Evolutionary conservation across 495 filamentous ascomycete genomes (phyloP), one percentile per base, ranked within the genome.

Genomic region (Letharia lupina): DNA sequence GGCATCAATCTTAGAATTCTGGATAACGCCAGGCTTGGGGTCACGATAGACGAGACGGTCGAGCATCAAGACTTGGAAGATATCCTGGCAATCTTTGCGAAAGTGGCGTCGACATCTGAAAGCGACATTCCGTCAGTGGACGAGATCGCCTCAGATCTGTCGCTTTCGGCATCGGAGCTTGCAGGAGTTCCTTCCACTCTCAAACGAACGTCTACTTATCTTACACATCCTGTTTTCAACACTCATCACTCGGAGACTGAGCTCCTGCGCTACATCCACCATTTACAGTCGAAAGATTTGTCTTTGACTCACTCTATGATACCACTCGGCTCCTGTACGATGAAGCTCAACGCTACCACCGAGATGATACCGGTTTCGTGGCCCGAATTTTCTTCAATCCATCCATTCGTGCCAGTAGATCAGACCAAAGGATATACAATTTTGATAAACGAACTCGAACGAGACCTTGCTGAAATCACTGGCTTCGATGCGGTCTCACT

Each of bases 221-320:
- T 98, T 50, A 91, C 89, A 10, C 95, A 98, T 73, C 91, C 94
- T 2, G 91, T 96, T 13, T 98, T 98, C 85, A 98, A 98, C 78
- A 88, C 87, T 31, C 87, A 98, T 76, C 94, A 96, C 78, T 98
- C 95, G 1, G 94, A 98, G 77, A 97, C 94, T 4, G 91, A 97
- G 75, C 84, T 98, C 74, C 83, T 98, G 48, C 88, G 94, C 48
- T 98, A 98, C 78, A 96, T 98, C 64, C 85, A 91, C 69, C 91
- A 96, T 75, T 83, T 98, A 12, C 90, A 96, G 76, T 96, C 92
- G 52, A 96, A 96, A 76, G 94, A 98, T 75, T 80, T 98, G 8
- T 98, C 95, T 23, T 81, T 98, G 48, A 89, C 89, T 10, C 95
- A 98, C 79, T 98, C 95, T 15, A 98, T 98, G 94, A 98, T 98